Conservation (phyloP, 2,329 filamentous ascomycete species). For the Fusarium hainanense region DNA sequence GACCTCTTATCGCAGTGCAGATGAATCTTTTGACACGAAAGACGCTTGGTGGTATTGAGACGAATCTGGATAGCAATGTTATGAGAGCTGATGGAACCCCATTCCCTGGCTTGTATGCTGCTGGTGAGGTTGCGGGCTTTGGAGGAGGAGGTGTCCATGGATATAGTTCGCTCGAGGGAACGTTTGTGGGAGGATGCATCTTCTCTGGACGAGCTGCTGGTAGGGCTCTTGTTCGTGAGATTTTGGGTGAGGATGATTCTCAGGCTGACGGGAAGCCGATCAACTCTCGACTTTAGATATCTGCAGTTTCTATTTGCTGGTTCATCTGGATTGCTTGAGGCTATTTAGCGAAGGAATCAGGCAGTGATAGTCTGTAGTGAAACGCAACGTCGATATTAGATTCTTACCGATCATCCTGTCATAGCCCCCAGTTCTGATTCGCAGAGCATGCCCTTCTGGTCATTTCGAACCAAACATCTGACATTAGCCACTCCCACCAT, state of each 20-base stretch:
- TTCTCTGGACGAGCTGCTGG: slow-evolving; percentile 70
- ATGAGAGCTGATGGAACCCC: slow-evolving; percentile 60
- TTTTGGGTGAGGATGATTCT: slow-evolving; percentile 32
- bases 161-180: slow-evolving; percentile 71
- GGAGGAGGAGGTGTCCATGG: slow-evolving; percentile 72
- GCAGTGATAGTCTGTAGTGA: background rate
- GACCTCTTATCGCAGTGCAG: slow-evolving; percentile 69
- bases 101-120: slow-evolving; percentile 68
- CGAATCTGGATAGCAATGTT: slow-evolving; percentile 66
- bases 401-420: accelerated
- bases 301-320: background rate
- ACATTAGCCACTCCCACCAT: background rate
- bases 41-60: slow-evolving; percentile 70
- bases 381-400: background rate
- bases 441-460: background rate
- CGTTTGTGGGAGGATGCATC: slow-evolving; percentile 71
- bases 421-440: accelerated
- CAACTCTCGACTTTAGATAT: slow-evolving; percentile 12
- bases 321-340: background rate
- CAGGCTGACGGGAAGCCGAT: background rate
- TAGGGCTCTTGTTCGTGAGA: slow-evolving; percentile 63
- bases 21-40: slow-evolving; percentile 71
- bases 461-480: background rate
- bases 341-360: background rate
- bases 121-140: slow-evolving; percentile 70